phyloP scores from a whole-genome alignment of 306 rosid species.

The Quercus agrifolia region DNA sequence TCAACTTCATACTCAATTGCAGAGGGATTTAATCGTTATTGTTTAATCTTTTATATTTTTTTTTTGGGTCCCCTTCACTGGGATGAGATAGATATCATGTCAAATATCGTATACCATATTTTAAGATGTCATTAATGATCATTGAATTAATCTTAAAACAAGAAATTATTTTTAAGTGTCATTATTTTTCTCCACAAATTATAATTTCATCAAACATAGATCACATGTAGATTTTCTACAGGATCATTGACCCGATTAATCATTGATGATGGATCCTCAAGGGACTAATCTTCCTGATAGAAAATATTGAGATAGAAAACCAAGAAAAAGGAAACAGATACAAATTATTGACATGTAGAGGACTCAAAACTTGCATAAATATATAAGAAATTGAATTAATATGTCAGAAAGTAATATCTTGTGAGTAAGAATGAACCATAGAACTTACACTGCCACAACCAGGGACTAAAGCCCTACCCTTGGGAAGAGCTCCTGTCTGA shows the following conservation, averaged over 20 bases:
- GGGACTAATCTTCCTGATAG: no score
- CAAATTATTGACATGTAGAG: no score
- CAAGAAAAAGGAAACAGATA: no score
- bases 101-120: neutral
- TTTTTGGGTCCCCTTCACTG: neutral
- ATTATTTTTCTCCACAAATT: neutral
- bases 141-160: neutral
- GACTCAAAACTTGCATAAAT: neutral
- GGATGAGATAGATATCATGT: neutral
- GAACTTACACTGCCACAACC: slow-evolving; percentile 40
- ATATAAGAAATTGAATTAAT: neutral
- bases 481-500: slow-evolving; percentile 27
- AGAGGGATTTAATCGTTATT: neutral
- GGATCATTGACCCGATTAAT: no score
- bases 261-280: no score
- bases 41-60: neutral
- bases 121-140: neutral
- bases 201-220: neutral
- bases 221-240: neutral
- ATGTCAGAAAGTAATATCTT: neutral
- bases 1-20: neutral
- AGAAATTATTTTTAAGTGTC: neutral
- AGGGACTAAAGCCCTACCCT: slow-evolving; percentile 35
- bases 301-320: no score
- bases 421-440: neutral